Evolutionary conservation across 2,329 filamentous ascomycete genomes (phyloP), one percentile per base, ranked within the genome.

Genomic region (Monascus ruber): DNA sequence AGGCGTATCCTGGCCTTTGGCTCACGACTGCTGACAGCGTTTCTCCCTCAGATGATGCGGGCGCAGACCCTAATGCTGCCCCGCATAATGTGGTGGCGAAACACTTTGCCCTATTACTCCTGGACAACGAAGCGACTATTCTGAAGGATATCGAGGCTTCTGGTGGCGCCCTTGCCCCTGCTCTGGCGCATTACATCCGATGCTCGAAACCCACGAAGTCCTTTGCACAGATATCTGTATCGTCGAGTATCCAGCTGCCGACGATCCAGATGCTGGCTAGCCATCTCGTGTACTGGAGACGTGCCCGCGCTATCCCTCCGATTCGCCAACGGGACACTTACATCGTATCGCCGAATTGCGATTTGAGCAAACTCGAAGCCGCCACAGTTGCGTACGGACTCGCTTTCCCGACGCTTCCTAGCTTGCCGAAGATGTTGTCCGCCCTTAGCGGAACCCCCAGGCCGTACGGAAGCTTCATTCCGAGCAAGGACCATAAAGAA

Each of bases 201-300:
- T 72, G 70, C 40, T 69, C 73, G 6, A 72, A 70, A 26, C 74
- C 77, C 4, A 79, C 73, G 1, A 80, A 80, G 47, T 77, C 73
- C 0, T 87, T 88, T 60, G 82, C 85, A 29, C 78, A 83, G 44
- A 74, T 86, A 47, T 88, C 72, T 50, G 55, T 59, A 4, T 47
- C 54, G 2, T 66, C 66, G 37, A 75, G 80, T 17, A 81, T 96
- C 38, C 79, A 83, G 3, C 72, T 91, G 1, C 73, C 77, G 27
- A 85, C 94, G 49, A 82, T 96, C 46, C 82, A 89, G 46, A 81
- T 85, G 50, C 84, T 94, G 45, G 87, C 88, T 6, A 83, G 85
- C 42, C 91, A 96, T 65, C 81, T 98, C 46, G 87, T 96, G 44
- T 94, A 93, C 65, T 96, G 89, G 88, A 81, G 91, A 24, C 82